Evolutionary conservation across 805 yeast genomes (phyloP).

Genomic region (Kuraishia capsulata): DNA sequence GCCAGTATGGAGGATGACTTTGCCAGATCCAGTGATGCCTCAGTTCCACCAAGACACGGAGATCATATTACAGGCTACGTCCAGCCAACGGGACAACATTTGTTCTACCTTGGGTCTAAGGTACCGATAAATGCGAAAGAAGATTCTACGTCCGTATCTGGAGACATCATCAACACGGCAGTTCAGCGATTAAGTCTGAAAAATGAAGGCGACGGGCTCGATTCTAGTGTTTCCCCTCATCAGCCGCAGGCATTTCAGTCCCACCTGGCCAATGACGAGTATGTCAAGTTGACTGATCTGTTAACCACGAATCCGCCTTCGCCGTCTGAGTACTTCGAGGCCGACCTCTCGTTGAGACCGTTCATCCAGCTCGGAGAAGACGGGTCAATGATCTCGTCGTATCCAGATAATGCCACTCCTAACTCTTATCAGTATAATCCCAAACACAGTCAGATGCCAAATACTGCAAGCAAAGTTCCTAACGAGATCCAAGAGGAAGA

Average conservation of each 20-base stretch:
- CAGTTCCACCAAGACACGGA: neutral
- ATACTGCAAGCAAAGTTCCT: constrained; percentile 35
- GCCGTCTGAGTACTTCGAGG: constrained; percentile 18
- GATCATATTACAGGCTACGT: neutral
- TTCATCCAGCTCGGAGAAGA: constrained; percentile 18
- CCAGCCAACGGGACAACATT: neutral
- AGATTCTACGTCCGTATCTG: neutral
- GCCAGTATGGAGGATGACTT: neutral
- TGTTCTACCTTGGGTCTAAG: neutral
- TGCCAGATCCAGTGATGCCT: neutral
- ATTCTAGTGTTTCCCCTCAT: too few species aligned
- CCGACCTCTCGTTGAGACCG: constrained; percentile 20
- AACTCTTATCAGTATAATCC: constrained; percentile 39
- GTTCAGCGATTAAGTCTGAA: neutral
- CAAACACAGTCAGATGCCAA: constrained; percentile 42
- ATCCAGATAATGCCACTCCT: constrained; percentile 22
- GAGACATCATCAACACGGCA: neutral
- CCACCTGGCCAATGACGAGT: constrained; percentile 29
- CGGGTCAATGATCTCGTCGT: constrained; percentile 20
- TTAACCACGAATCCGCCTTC: constrained; percentile 25
- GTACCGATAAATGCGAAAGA: neutral
- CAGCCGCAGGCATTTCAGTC: constrained; percentile 15
- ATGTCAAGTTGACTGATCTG: constrained; percentile 29
- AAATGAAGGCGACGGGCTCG: neutral
- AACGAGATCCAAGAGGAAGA: constrained; percentile 25